Evolutionary conservation across 768 basidiomycete species (phyloP).

Genomic region (Boletus tylopilopsis): DNA sequence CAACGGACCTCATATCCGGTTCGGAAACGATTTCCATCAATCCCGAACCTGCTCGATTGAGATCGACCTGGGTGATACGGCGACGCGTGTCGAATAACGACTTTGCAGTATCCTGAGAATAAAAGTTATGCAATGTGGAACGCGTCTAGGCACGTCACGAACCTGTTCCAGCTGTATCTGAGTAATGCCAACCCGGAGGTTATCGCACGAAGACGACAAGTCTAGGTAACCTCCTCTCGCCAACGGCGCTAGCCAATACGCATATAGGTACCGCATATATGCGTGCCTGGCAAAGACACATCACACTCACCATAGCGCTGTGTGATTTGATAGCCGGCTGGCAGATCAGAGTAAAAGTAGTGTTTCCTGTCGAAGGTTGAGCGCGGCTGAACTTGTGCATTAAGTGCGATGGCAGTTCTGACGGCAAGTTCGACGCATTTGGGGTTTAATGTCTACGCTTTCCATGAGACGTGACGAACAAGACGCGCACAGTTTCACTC

Average conservation of each 20-base stretch:
- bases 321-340: slow-evolving; percentile 95
- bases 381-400: slow-evolving; percentile 54
- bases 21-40: slow-evolving; percentile 96
- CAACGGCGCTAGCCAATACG: slow-evolving; percentile 58
- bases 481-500: slow-evolving; percentile 24
- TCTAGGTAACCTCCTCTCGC: slow-evolving; percentile 62
- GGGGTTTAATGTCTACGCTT: slow-evolving; percentile 43
- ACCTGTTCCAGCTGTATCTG: slow-evolving; percentile 98
- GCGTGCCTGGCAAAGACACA: neutral
- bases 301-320: slow-evolving; percentile 75
- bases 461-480: neutral
- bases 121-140: neutral
- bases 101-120: slow-evolving; percentile 84
- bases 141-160: slow-evolving; percentile 10
- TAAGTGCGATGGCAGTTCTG: slow-evolving; percentile 76
- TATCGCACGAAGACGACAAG: slow-evolving; percentile 36
- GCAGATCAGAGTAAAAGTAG: slow-evolving; percentile 95
- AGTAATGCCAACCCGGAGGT: slow-evolving; percentile 68
- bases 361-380: slow-evolving; percentile 96
- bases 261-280: neutral
- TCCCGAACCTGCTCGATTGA: slow-evolving; percentile 86
- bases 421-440: slow-evolving; percentile 77
- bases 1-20: slow-evolving; percentile 71
- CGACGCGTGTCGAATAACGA: slow-evolving; percentile 57
- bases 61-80: slow-evolving; percentile 63